These are phyloP conservation scores for Paraurostyla sp. DNA, from an alignment of 73 alveolate species.

Conservation along the genomic window DNA sequence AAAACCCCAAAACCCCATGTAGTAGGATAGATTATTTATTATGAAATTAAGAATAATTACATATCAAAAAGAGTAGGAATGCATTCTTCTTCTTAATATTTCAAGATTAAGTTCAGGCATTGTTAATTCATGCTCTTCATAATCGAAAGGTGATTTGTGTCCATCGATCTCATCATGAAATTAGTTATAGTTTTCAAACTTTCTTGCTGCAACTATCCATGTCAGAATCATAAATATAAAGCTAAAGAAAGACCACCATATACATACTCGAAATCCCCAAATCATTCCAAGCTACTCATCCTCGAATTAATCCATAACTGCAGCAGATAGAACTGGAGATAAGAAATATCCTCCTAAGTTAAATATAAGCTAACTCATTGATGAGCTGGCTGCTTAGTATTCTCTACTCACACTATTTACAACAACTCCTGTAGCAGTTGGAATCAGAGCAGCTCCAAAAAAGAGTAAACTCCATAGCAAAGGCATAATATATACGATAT, in stretches of 20 bases:
- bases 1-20: too few relatives aligned
- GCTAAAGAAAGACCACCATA: slow-evolving; percentile 85
- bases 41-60: too few relatives aligned
- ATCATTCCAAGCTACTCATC: slow-evolving; percentile 89
- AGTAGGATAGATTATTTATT: too few relatives aligned
- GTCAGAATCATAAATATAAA: slow-evolving; percentile 75
- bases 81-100: slow-evolving; percentile 75
- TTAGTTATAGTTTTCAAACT: background rate
- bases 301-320: slow-evolving; percentile 90
- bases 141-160: slow-evolving; percentile 32
- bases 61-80: slow-evolving; percentile 73
- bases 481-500: slow-evolving; percentile 79
- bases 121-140: slow-evolving; percentile 65
- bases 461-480: slow-evolving; percentile 90
- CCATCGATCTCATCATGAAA: slow-evolving; percentile 49
- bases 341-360: slow-evolving; percentile 92
- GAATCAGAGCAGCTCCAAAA: slow-evolving; percentile 95
- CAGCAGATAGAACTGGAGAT: slow-evolving; percentile 92
- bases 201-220: slow-evolving; percentile 65
- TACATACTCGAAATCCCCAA: slow-evolving; percentile 94
- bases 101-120: slow-evolving; percentile 71
- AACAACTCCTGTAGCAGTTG: slow-evolving; percentile 94
- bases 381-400: slow-evolving; percentile 90
- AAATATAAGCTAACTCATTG: slow-evolving; percentile 87
- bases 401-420: slow-evolving; percentile 85